Conservation (phyloP, 805 yeast species). For the Saturnispora sekii region DNA sequence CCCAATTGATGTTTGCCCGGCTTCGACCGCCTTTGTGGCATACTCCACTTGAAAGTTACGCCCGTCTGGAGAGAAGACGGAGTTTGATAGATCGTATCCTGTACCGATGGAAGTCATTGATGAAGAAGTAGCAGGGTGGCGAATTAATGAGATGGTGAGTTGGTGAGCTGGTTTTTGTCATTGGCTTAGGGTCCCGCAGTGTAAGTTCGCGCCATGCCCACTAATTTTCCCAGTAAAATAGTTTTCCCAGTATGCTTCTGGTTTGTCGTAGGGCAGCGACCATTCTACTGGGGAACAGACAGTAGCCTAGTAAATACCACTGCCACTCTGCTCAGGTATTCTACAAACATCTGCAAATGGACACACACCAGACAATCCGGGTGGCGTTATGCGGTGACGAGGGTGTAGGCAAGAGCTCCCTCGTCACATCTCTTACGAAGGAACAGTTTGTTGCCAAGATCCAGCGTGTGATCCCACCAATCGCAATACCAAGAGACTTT, state of each 20-base stretch:
- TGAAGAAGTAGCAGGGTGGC: background rate
- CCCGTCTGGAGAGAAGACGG: constrained; percentile 91
- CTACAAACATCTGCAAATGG: background rate
- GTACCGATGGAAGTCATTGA: constrained; percentile 84
- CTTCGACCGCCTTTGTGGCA: constrained; percentile 95
- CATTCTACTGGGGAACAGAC: too few relatives aligned
- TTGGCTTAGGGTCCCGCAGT: too few relatives aligned
- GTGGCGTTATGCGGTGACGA: constrained; percentile 94
- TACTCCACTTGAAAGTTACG: constrained; percentile 97
- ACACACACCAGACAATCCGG: constrained; percentile 43
- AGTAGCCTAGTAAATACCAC: too few relatives aligned
- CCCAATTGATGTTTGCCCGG: constrained; percentile 93
- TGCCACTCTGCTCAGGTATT: too few relatives aligned
- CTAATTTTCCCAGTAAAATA: too few relatives aligned
- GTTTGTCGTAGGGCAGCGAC: too few relatives aligned
- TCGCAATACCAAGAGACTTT: constrained; percentile 70
- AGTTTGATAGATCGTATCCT: constrained; percentile 95
- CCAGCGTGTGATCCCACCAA: constrained; percentile 72
- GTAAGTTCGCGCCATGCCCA: too few relatives aligned
- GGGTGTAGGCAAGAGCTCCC: constrained; percentile 75
- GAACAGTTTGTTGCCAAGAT: constrained; percentile 71
- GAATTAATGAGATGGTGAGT: background rate
- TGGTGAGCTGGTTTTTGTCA: background rate
- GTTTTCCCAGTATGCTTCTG: too few relatives aligned
- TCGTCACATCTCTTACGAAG: constrained; percentile 73